A percentile compares a stretch with the other conserved stretches of the same genome.
Evolutionary conservation across 2,329 filamentous ascomycete species (phyloP).

Genomic region (Claviceps sp.): DNA sequence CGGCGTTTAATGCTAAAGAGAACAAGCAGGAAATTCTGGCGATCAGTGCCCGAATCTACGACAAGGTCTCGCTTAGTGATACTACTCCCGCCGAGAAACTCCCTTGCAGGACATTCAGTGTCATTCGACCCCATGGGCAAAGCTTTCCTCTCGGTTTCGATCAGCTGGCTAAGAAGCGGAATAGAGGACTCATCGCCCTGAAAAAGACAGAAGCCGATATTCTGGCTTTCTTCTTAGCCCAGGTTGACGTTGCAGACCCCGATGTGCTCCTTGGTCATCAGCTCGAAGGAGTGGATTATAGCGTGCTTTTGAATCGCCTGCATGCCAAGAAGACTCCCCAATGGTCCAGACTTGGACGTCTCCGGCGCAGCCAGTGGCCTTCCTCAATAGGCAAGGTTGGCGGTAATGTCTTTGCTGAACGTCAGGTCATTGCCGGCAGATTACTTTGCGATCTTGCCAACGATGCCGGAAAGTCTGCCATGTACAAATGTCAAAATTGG

Average conservation of each 20-base stretch:
- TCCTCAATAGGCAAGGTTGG: constrained; percentile 72
- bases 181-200: constrained; percentile 63
- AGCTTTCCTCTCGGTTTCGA: constrained; percentile 83
- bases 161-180: constrained; percentile 53
- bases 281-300: constrained; percentile 94
- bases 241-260: constrained; percentile 77
- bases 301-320: constrained; percentile 73
- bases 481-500: constrained; percentile 97
- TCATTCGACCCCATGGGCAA: constrained; percentile 67
- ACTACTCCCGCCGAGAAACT: constrained; percentile 81
- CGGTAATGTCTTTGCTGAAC: constrained; percentile 84
- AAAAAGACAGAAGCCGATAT: constrained; percentile 77
- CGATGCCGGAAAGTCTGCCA: constrained; percentile 90
- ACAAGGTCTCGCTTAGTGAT: constrained; percentile 75
- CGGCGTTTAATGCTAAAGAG: constrained; percentile 74
- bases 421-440: constrained; percentile 77
- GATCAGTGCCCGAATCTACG: constrained; percentile 84
- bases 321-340: constrained; percentile 83
- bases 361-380: constrained; percentile 78
- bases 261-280: constrained; percentile 91
- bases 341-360: constrained; percentile 84
- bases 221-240: constrained; percentile 75
- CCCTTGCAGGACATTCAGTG: constrained; percentile 79
- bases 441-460: constrained; percentile 90
- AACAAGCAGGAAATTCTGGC: constrained; percentile 95